Evolutionary conservation across 768 basidiomycete species (phyloP).

Genomic region (Hebeloma cylindrosporum): DNA sequence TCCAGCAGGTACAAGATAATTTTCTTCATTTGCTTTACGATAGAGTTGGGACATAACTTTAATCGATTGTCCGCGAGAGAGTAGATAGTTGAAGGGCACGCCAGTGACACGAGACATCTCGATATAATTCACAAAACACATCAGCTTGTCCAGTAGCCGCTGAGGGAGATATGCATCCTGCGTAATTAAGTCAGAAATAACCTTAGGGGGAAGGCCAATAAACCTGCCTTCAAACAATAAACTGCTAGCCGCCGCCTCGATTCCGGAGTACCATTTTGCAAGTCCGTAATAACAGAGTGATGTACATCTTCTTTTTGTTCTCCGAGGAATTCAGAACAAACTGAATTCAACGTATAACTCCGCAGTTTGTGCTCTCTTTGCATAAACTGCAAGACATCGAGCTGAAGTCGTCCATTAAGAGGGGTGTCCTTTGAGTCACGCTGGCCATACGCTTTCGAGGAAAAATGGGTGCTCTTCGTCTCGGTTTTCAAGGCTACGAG

Average conservation of each 20-base stretch:
- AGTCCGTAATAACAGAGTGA: slow-evolving; percentile 95
- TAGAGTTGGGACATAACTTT: slow-evolving; percentile 96
- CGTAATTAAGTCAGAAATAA: neutral
- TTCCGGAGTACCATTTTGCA: slow-evolving; percentile 96
- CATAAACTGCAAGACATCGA: slow-evolving; percentile 97
- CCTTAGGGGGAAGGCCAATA: neutral
- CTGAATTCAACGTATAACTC: slow-evolving; percentile 96
- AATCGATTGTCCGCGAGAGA: slow-evolving; percentile 95
- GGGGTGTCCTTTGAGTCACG: slow-evolving; percentile 94
- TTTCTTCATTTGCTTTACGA: slow-evolving; percentile 88
- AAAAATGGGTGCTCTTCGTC: slow-evolving; percentile 94
- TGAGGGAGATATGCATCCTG: slow-evolving; percentile 99
- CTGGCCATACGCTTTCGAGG: slow-evolving; percentile 95
- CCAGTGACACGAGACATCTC: slow-evolving; percentile 99
- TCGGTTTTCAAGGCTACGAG: slow-evolving; percentile 68
- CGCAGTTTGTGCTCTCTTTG: slow-evolving; percentile 97
- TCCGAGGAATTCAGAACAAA: slow-evolving; percentile 95
- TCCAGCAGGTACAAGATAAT: slow-evolving; percentile 83
- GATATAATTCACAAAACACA: slow-evolving; percentile 98
- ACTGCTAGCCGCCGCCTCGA: slow-evolving; percentile 91
- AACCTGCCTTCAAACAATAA: slow-evolving; percentile 89
- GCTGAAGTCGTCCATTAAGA: slow-evolving; percentile 90
- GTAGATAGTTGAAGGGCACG: slow-evolving; percentile 96
- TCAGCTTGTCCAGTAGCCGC: slow-evolving; percentile 92
- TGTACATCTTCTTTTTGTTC: slow-evolving; percentile 99